Evolutionary conservation across 73 alveolate species (phyloP), one percentile per base, ranked within the genome.

Genomic region (Paraurostyla sp.): DNA sequence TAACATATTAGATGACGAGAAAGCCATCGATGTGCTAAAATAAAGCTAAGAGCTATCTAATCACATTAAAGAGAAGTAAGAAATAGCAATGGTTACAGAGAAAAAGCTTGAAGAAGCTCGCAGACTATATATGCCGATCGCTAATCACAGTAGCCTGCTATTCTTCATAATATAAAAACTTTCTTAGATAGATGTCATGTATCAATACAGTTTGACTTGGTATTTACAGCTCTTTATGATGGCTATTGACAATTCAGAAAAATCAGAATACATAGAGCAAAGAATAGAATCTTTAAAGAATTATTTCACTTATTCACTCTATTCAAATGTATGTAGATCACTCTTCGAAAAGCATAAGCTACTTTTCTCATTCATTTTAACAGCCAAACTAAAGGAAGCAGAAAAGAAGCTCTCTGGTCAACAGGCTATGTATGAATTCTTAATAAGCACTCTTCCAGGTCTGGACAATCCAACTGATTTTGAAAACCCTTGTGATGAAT

Each of bases 301-400:
- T 46, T 89, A 93, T 65, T 97, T 97, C 83, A 94, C 97, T 27
- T 88, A 93, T 51, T 88, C 95, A 33, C 95, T 97, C 43, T 97
- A 96, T 87, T 92, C 90, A 45, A 97, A 97, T 87, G 97, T 97
- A 6, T 97, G 99, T 73, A 84, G 99, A 75, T 94, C 97, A 33
- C 91, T 96, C 76, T 96, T 95, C 76, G 99, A 99, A 83, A 96
- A 98, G 89, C 99, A 99, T 95, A 98, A 98, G 91, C 96, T 98
- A 36, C 97, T 99, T 35, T 99, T 99, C 92, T 98, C 99, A 59
- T 97, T 98, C 94, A 93, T 98, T 29, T 93, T 99, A 57, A 97
- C 98, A 13, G 88, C 73, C 9, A 89, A 89, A 65, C 85, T 94
- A 46, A 46, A 92, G 71, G 95, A 92, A 54, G 62, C 84, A 9